These are phyloP conservation scores for Cercospora nicotianae DNA, from an alignment of 2,329 filamentous ascomycete genomes.

Conservation along the genomic window DNA sequence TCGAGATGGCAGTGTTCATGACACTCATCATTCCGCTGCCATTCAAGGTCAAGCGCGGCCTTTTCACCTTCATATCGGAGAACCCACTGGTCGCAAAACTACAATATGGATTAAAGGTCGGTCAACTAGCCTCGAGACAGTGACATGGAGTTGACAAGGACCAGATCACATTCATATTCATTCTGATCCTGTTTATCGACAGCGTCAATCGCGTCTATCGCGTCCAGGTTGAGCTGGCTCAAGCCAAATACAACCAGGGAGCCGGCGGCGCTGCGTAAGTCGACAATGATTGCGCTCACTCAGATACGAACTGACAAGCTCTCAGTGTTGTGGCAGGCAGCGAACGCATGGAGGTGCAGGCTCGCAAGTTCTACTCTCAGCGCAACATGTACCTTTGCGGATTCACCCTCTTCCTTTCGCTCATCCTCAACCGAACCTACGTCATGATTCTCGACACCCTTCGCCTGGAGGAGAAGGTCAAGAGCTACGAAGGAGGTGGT, in stretches of 20 bases:
- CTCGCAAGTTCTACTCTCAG: conserved; percentile 99
- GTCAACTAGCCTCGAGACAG: conserved; percentile 10
- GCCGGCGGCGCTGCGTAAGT: conserved; percentile 49
- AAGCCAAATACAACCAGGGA: conserved; percentile 61
- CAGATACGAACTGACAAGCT: conserved; percentile 20
- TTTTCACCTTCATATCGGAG: conserved; percentile 96
- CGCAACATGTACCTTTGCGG: conserved; percentile 99
- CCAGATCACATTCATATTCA: conserved; percentile 96
- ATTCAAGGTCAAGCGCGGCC: conserved; percentile 77
- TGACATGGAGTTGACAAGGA: neutral
- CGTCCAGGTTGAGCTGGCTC: conserved; percentile 83
- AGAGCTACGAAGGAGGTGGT: conserved; percentile 67
- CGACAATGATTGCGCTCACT: neutral
- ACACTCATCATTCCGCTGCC: conserved; percentile 82
- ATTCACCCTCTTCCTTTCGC: conserved; percentile 96
- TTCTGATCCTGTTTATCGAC: conserved; percentile 95
- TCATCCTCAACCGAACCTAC: conserved; percentile 99
- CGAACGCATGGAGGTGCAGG: conserved; percentile 97
- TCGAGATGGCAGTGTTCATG: conserved; percentile 81
- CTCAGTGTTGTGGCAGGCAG: conserved; percentile 69
- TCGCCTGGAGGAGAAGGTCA: conserved; percentile 87
- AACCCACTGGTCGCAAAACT: conserved; percentile 82
- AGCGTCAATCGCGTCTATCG: conserved; percentile 95
- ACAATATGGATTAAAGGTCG: conserved; percentile 91
- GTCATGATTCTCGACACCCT: conserved; percentile 93